phyloP scores from a whole-genome alignment of 2,329 filamentous ascomycete species.

The Microcera coccophila region DNA sequence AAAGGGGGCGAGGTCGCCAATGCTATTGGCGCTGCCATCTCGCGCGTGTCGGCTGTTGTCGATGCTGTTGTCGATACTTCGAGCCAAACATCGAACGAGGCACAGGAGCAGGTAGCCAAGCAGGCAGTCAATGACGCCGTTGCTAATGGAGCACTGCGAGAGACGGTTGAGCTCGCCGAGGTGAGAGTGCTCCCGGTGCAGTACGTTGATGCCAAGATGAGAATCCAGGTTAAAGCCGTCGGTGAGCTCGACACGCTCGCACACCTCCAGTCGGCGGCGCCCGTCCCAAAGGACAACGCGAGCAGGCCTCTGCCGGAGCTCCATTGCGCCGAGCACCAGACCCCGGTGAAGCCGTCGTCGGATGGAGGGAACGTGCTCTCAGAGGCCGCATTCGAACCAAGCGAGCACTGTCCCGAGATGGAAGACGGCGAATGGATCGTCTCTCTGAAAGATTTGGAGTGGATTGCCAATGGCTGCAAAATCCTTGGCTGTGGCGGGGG shows the following conservation, averaged over 20 bases:
- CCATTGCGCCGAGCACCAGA: neutral
- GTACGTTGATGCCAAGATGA: slow-evolving; percentile 34
- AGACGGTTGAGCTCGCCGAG: slow-evolving; percentile 42
- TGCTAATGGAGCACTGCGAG: slow-evolving; percentile 28
- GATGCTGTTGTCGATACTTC: slow-evolving; percentile 49
- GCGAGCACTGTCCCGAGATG: slow-evolving; percentile 32
- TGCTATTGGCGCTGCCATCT: slow-evolving; percentile 58
- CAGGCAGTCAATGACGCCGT: slow-evolving; percentile 30
- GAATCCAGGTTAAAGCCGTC: slow-evolving; percentile 34
- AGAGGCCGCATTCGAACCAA: too few species aligned
- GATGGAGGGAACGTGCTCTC: too few species aligned
- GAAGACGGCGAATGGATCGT: slow-evolving; percentile 33
- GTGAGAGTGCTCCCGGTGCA: slow-evolving; percentile 41
- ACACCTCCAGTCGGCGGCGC: slow-evolving; percentile 18
- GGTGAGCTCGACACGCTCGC: slow-evolving; percentile 31
- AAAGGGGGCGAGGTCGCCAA: slow-evolving; percentile 54
- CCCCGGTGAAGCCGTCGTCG: too few species aligned
- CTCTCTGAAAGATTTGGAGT: slow-evolving; percentile 35
- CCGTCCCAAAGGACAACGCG: too few species aligned
- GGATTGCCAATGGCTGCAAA: slow-evolving; percentile 35
- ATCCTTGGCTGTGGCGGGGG: slow-evolving; percentile 38
- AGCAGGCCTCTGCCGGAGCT: too few species aligned
- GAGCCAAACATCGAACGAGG: slow-evolving; percentile 34
- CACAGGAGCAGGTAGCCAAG: slow-evolving; percentile 38
- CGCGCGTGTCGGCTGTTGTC: slow-evolving; percentile 50